phyloP scores from a whole-genome alignment of 352 stramenopile genomes.

The Pseudoperonospora humuli region DNA sequence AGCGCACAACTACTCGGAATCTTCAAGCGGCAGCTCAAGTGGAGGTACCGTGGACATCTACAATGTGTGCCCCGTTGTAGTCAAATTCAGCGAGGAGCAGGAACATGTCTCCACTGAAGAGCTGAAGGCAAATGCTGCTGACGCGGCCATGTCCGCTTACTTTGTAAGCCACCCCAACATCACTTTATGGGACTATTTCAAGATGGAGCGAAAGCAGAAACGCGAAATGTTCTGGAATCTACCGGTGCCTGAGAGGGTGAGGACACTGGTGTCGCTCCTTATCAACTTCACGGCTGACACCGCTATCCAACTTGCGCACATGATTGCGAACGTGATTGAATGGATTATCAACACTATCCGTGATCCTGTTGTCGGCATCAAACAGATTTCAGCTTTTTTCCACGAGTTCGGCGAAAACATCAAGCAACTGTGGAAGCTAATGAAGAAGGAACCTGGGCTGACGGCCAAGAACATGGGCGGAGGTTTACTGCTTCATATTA shows the following conservation, averaged over 20 bases:
- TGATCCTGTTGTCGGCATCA: conserved; percentile 4
- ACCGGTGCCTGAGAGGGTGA: conserved; percentile 1
- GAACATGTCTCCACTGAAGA: conserved; percentile 8
- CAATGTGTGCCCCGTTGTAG: conserved; percentile 15
- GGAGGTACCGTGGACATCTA: conserved; percentile 4
- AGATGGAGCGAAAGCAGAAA: conserved; percentile 12
- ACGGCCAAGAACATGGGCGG: conserved; percentile 17
- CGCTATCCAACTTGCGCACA: conserved; percentile 2
- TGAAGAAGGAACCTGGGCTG: conserved; percentile 20
- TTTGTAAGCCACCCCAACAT: conserved; percentile 18
- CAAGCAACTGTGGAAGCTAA: conserved; percentile 12
- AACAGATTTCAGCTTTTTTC: conserved; percentile 7
- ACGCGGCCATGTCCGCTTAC: conserved; percentile 16
- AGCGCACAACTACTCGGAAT: conserved; percentile 1
- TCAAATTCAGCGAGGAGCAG: conserved; percentile 10
- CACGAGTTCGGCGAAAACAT: conserved; percentile 11
- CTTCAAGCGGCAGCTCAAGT: neutral
- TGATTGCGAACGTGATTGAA: conserved; percentile 4
- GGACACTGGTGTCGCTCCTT: neutral
- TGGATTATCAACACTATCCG: conserved; percentile 15
- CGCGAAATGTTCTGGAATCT: conserved; percentile 8
- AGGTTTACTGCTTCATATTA: conserved; percentile 20
- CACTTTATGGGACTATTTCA: conserved; percentile 19
- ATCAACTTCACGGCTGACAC: conserved; percentile 10
- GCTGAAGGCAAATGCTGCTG: conserved; percentile 16